Evolutionary conservation across 2,329 filamentous ascomycete species (phyloP), one percentile per base, ranked within the genome.

Genomic region (Ascochyta rabiei): DNA sequence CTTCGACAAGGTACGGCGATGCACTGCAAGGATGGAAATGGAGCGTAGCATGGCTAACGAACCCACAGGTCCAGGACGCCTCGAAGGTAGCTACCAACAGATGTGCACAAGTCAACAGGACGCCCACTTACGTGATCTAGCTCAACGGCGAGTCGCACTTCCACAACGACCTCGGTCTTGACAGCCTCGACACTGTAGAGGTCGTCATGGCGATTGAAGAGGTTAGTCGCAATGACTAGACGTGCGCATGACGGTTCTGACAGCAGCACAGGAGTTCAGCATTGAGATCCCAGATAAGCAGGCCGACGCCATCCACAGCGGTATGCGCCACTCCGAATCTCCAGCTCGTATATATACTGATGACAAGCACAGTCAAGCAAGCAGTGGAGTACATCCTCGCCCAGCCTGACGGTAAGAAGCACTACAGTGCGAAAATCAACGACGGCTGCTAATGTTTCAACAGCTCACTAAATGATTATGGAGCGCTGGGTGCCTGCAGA

Each of bases 141-240:
- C 91, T 99, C 76, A 91, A 87, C 72, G 80, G 86, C 61, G 83
- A 82, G 48, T 89, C 93, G 56, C 93, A 98, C 85, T 99, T 99
- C 81, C 85, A 91, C 75, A 98, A 97, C 78, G 93, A 99, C 80
- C 89, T 99, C 62, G 95, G 93, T 64, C 84, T 99, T 72, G 95
- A 99, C 83, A 96, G 90, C 81, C 86, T 99, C 78, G 95, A 99
- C 79, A 97, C 95, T 62, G 95, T 99, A 62, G 95, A 99, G 84
- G 95, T 99, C 66, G 95, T 99, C 71, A 99, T 99, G 95, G 95
- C 95, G 66, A 98, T 99, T 80, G 95, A 99, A 86, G 95, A 99
- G 88, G 89, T 92, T 80, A 63, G 78, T 68, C 50, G 61, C 53
- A 46, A 23, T 33, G 40, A 37, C n/a, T 24, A 39, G 21, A 19